Base-by-base conservation (phyloP, 345 rosid species). In the Moringa oleifera region DNA sequence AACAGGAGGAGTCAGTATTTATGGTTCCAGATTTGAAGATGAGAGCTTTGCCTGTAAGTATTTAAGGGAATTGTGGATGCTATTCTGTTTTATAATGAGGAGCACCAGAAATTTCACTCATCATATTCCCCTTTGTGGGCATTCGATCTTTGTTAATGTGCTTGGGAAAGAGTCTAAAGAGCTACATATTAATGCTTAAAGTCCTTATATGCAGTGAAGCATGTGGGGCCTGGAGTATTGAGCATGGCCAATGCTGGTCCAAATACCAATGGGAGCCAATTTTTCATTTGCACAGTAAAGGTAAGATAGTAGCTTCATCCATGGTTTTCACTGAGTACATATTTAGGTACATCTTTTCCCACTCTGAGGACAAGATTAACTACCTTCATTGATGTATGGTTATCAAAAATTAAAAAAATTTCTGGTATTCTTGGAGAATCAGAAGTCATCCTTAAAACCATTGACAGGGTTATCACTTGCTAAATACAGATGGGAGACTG, bases 201-300 rank as follows among this genome's bases (percentile, higher is more conserved):
- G 28, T 16, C 12, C 6, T 20, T 56, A 9, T 76, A 47, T 79
- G 69, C 86, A 88, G 96, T 88, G 89, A 88, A 82, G 68, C 98
- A 93, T 70, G 82, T 81, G 0, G 97, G 91, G 71, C 90, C 97
- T 25, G 96, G 94, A 66, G 79, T 88, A 18, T 64, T 90, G 75
- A 93, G 97, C 77, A 93, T 93, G 97, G 98, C 98, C 19, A 93
- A 88, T 63, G 92, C 96, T 52, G 94, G 98, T 62, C 97, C 98
- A 24, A 77, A 88, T 53, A 93, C 98, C 53, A 93, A 90, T 49
- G 96, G 98, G 33, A 88, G 96, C 77, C 98, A 93, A 63, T 90
- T 93, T 75, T 89, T 93, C 81, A 83, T 90, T 70, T 90, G 94
- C 69, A 88, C 98, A 6, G 82, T 93, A 21, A 80, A 83, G 89